Evolutionary conservation across 2,329 filamentous ascomycete genomes (phyloP), one percentile per base, ranked within the genome.

Genomic region (Aspergillus vadensis): DNA sequence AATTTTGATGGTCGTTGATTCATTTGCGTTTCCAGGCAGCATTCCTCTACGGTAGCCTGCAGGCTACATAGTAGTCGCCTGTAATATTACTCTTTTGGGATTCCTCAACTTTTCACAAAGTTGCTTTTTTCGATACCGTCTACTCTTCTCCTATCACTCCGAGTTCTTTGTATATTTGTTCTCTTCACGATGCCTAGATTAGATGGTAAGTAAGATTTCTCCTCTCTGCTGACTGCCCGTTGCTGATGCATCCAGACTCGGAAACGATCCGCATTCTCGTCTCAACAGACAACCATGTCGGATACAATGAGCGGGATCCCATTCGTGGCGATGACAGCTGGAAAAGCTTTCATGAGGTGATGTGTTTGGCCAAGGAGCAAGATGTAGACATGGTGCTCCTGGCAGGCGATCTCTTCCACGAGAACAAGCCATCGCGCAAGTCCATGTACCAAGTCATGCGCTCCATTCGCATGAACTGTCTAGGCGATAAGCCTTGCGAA

Each of bases 321-420:
- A 91, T 95, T 62, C 91, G 95, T n/a, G 94, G 93, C 66, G 91
- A 98, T 74, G 95, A 99, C 76, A 97, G 92, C 78, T 98, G 94
- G 93, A 90, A 88, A 73, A 92, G 90, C 3, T 99, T 99, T 79
- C 90, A 99, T 74, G 95, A 99, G 77, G 87, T 97, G 63, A 92
- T 99, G 90, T 89, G 88, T 65, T 79, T 98, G 44, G 95, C 94
- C 19, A 91, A 89, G 71, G 87, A 88, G 36, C 84, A 89, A 73
- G 95, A 99, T 79, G 95, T 99, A 66, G 95, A 99, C 77, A 98
- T 99, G 95, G 91, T 99, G 0, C 83, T 99, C 2, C 87, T 99
- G 4, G 94, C 90, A 2, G 95, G 95, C 50, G 95, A 99, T 74
- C 85, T 99, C 1, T 99, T 99, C 73, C 96, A 99, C 74, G 94